Base-by-base conservation (phyloP, 2,329 filamentous ascomycete genomes). In the Alternaria novae-zelandiae region DNA sequence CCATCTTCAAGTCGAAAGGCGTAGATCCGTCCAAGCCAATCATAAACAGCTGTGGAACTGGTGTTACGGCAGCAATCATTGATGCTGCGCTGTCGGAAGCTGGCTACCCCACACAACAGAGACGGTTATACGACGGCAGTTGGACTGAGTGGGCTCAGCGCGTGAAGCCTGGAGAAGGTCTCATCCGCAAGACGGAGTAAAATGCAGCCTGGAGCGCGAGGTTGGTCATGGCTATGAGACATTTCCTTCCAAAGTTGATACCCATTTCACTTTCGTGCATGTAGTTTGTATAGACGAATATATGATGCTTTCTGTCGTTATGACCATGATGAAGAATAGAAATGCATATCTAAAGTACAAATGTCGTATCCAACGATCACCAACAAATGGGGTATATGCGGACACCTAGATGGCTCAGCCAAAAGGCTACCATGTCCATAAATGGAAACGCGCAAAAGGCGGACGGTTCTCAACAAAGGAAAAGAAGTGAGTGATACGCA, bases 71-170 rank as follows among this genome's bases (percentile, higher is more conserved):
- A 8, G 93, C 92, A 17, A 88, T 97, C 46, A 88, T 99, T 45
- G 96, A 99, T 77, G 91, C 94, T 41, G 96, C 94, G 2, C 82
- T 99, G 57, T 88, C 88, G 28, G 89, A 93, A 79, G 93, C 94
- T 21, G 90, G 89, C 2, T 94, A 89, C 75, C 92, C 91, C 2
- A 83, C 87, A 5, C 86, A 89, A 64, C 87, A 87, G 58, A 88
- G 92, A 70, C 90, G 87, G 76, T 85, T 99, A 21, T 99, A 99
- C 75, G 96, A 99, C 79, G 96, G 96, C 51, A 97, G 94, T 80
- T 99, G 96, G 96, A 98, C 96, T 87, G 97, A 85, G 89, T 91
- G 89, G 88, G 89, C 89, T 41, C 89, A 91, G 74, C 83, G 89
- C 59, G 88, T 90, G 44, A 83, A 83, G 62, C 84, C 87, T 23